Evolutionary conservation across 306 rosid genomes (phyloP).

Genomic region (Senna siamea): DNA sequence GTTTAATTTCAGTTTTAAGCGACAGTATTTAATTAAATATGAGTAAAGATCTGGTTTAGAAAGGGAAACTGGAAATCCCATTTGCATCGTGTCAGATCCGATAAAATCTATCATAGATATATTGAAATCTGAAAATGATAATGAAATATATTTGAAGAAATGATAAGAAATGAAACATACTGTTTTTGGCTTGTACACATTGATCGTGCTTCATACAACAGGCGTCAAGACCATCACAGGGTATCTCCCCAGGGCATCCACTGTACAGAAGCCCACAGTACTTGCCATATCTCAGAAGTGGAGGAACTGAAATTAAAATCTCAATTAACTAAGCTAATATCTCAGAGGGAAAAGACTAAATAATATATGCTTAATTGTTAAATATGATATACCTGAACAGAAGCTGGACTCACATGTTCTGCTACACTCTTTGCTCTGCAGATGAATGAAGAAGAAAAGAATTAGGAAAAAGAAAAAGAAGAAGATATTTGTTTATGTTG

Average conservation of each 20-base stretch:
- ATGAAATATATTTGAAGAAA: too few relatives aligned
- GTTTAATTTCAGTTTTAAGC: too few relatives aligned
- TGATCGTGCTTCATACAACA: conserved; percentile 92
- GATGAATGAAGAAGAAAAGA: not conserved
- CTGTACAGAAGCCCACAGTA: conserved; percentile 88
- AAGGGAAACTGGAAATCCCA: not conserved
- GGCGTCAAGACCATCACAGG: conserved; percentile 94
- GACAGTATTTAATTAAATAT: not conserved
- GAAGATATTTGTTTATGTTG: too few relatives aligned
- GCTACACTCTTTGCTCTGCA: conserved; percentile 87
- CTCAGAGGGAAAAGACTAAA: too few relatives aligned
- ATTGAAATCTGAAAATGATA: not conserved
- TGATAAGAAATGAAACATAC: conserved; percentile 61
- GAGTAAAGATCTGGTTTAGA: conserved; percentile 22
- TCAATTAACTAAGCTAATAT: too few relatives aligned
- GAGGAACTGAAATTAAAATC: conserved; percentile 62
- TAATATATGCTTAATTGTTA: not conserved
- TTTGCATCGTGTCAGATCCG: conserved; percentile 5
- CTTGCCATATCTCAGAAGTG: conserved; percentile 88
- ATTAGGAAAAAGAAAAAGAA: not conserved
- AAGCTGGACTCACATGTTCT: conserved; percentile 85
- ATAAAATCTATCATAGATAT: not conserved
- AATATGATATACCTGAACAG: conserved; percentile 63
- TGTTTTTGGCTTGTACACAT: conserved; percentile 71
- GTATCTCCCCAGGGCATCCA: conserved; percentile 93